phyloP scores from a whole-genome alignment of 768 basidiomycete genomes.

The Galerina sulciceps region DNA sequence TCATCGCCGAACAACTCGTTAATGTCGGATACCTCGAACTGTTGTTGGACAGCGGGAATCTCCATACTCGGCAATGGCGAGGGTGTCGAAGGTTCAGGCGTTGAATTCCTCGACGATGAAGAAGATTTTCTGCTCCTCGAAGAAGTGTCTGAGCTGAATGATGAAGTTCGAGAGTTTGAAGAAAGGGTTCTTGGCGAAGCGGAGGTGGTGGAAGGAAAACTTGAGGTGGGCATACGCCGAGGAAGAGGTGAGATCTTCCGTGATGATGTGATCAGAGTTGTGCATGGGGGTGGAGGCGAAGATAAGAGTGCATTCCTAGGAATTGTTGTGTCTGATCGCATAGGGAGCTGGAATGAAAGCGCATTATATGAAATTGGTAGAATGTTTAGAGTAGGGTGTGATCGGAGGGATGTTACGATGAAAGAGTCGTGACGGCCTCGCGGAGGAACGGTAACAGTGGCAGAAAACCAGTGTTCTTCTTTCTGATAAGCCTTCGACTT shows the following conservation, averaged over 20 bases:
- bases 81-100: constrained; percentile 10
- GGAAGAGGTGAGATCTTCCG: neutral
- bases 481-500: neutral
- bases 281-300: neutral
- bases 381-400: neutral
- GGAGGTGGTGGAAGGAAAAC: too few relatives aligned
- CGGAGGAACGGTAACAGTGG: constrained; percentile 24
- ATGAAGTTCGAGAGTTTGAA: neutral
- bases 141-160: constrained; percentile 7
- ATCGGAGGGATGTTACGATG: constrained; percentile 7
- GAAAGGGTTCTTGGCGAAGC: neutral
- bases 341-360: neutral
- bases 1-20: neutral
- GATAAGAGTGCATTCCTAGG: neutral
- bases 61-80: neutral
- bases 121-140: neutral
- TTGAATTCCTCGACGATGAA: neutral
- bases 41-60: neutral
- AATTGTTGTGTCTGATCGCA: neutral
- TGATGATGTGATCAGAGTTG: neutral
- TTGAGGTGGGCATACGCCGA: neutral
- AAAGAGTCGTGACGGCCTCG: constrained; percentile 32
- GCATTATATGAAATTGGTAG: neutral
- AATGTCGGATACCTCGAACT: neutral
- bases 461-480: constrained; percentile 24